Percentiles rank a stretch among this genome's conserved stretches.
Evolutionary conservation across 148 eudicot species (phyloP).

Genomic region (Suaeda aralocaspica): DNA sequence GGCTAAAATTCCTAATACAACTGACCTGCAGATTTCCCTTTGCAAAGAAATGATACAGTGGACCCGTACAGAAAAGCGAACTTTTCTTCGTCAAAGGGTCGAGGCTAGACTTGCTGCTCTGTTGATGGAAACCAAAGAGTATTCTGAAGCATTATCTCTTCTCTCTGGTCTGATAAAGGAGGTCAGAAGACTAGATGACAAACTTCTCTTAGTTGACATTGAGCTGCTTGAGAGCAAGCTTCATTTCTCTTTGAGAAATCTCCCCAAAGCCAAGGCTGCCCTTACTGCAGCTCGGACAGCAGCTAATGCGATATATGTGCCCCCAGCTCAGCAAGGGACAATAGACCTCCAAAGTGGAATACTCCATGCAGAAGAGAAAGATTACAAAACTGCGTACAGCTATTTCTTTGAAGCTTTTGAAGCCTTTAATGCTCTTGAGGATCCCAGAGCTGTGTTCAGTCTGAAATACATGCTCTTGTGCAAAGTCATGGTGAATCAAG

Average conservation of each 20-base stretch:
- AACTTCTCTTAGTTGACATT: slow-evolving; percentile 50
- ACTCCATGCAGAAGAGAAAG: slow-evolving; percentile 50
- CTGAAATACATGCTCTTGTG: slow-evolving; percentile 47
- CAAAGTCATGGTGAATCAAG: slow-evolving; percentile 54
- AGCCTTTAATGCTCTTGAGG: slow-evolving; percentile 48
- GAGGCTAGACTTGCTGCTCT: slow-evolving; percentile 44
- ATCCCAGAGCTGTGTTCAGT: slow-evolving; percentile 47
- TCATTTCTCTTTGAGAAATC: slow-evolving; percentile 48
- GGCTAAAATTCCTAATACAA: slow-evolving; percentile 42
- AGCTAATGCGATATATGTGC: slow-evolving; percentile 50
- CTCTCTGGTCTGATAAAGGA: slow-evolving; percentile 43
- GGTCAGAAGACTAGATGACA: slow-evolving; percentile 49
- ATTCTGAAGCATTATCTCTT: slow-evolving; percentile 41
- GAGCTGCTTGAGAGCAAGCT: slow-evolving; percentile 45
- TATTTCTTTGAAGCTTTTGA: slow-evolving; percentile 52
- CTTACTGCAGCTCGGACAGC: slow-evolving; percentile 51
- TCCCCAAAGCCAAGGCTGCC: slow-evolving; percentile 51
- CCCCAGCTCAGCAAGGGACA: slow-evolving; percentile 53
- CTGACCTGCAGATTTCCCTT: slow-evolving; percentile 49
- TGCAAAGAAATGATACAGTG: slow-evolving; percentile 51
- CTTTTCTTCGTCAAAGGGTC: slow-evolving; percentile 42
- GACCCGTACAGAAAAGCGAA: slow-evolving; percentile 41
- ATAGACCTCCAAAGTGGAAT: slow-evolving; percentile 49
- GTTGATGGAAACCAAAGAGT: slow-evolving; percentile 46
- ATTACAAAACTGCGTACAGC: slow-evolving; percentile 43